These are phyloP conservation scores for Dioszegia aurantiaca DNA, from an alignment of 768 basidiomycete genomes.

Conservation along the genomic window DNA sequence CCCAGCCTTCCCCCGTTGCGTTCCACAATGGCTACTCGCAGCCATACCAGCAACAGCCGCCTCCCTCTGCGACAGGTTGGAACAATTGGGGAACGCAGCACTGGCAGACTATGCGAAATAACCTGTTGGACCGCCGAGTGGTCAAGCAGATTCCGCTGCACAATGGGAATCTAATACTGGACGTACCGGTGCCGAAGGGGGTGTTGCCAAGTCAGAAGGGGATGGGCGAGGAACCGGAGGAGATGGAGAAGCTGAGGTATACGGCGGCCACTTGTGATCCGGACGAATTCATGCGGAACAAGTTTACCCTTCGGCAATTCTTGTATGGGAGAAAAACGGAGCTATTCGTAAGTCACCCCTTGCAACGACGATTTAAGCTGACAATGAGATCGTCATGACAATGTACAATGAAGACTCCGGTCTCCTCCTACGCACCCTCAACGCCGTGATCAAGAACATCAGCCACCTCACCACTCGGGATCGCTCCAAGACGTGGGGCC, in stretches of 20 bases:
- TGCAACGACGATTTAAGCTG: not conserved
- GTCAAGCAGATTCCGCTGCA: constrained; percentile 67
- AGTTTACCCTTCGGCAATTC: constrained; percentile 76
- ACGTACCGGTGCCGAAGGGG: constrained; percentile 72
- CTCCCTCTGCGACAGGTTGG: constrained; percentile 13
- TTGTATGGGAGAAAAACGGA: constrained; percentile 58
- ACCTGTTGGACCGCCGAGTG: constrained; percentile 39
- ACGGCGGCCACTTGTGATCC: constrained; percentile 49
- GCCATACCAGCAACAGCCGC: constrained; percentile 3
- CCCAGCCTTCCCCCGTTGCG: constrained; percentile 14
- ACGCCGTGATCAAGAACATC: constrained; percentile 53
- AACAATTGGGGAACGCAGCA: constrained; percentile 31
- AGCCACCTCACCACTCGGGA: constrained; percentile 51
- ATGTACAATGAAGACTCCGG: constrained; percentile 49
- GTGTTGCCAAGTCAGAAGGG: constrained; percentile 61
- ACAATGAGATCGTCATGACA: constrained; percentile 44
- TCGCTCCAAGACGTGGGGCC: constrained; percentile 53
- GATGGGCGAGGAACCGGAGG: constrained; percentile 44
- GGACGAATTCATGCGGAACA: constrained; percentile 57
- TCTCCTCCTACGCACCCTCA: constrained; percentile 46
- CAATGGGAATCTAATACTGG: constrained; percentile 79
- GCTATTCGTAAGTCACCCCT: constrained; percentile 39
- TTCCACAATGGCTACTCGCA: constrained; percentile 2
- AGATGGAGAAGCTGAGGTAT: constrained; percentile 42
- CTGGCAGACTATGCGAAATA: constrained; percentile 43